Evolutionary conservation across 1,139 yeast genomes (phyloP), one percentile per base, ranked within the genome.

Genomic region (Scheffersomyces titani): DNA sequence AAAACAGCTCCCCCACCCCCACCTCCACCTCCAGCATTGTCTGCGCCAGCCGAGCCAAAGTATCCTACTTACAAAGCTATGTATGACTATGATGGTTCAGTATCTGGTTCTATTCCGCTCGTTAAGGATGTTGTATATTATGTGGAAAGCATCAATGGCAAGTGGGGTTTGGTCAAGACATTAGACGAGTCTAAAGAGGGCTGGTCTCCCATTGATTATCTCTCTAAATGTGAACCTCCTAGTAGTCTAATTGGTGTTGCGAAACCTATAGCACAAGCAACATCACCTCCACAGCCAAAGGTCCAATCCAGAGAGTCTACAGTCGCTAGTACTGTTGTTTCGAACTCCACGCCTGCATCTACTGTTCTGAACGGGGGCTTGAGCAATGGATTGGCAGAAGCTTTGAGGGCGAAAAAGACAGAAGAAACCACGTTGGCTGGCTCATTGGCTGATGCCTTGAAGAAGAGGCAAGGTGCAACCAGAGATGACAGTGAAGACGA

Each of bases 121-220:
- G 74, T 80, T 19, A 89, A 88, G 65, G 97, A 90, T 60, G 90
- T 90, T 52, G 75, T 91, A 51, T 87, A 93, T 49, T 85, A 87
- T 59, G 85, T 93, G 51, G 78, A 88, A 6, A 86, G 82, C 65
- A 83, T 87, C 61, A 91, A 91, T 66, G 98, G 97, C 3, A 75
- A 77, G 60, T 93, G 98, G 98, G 93, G 97, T 62, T 78, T 94
- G 59, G 98, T 92, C 5, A 90, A 89, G 70, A 80, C 86, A 20
- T 72, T 88, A 59, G 93, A 90, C 65, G 94, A 90, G 51, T 70
- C 88, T 1, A 84, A 78, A 56, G 97, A 93, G 72, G 99, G 99
- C 3, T 96, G 99, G 99, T 94, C 96, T 11, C 99, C 99, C 13
- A 89, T 96, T 44, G 90, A 96, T 20, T 96, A 93, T 70, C 85